Conservation (phyloP, 2,329 filamentous ascomycete species). For the Apiospora koreana region DNA sequence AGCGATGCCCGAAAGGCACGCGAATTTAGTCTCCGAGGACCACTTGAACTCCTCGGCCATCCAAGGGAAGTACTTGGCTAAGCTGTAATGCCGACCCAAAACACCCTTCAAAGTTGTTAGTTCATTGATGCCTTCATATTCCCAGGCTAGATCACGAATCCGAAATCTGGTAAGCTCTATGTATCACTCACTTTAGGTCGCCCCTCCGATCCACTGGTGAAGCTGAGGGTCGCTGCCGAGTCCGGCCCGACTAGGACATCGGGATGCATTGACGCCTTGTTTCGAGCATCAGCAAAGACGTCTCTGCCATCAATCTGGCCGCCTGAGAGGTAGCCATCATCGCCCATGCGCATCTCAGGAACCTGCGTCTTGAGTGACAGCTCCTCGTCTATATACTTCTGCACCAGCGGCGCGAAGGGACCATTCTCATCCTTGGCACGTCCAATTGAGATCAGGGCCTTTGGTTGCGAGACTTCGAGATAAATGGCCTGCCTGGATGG, state of each 20-base stretch:
- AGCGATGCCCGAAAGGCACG: conserved; percentile 82
- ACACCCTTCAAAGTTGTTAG: conserved; percentile 56
- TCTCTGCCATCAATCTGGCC: conserved; percentile 68
- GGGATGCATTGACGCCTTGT: conserved; percentile 65
- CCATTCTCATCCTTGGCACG: conserved; percentile 71
- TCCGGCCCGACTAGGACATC: conserved; percentile 84
- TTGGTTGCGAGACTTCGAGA: conserved; percentile 76
- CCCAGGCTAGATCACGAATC: not conserved
- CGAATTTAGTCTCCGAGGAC: conserved; percentile 72
- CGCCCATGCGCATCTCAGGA: conserved; percentile 69
- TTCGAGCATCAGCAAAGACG: conserved; percentile 60
- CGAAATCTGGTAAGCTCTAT: not conserved
- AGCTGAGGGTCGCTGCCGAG: conserved; percentile 73
- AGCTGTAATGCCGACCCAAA: conserved; percentile 79
- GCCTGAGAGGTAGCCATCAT: conserved; percentile 73
- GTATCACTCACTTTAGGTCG: conserved; percentile 59
- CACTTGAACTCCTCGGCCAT: conserved; percentile 84
- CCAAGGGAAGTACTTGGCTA: conserved; percentile 89
- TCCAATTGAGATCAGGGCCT: conserved; percentile 71
- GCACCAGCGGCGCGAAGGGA: conserved; percentile 51
- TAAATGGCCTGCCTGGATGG: conserved; percentile 80
- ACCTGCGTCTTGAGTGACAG: conserved; percentile 73
- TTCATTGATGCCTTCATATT: not conserved
- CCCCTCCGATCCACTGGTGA: conserved; percentile 76
- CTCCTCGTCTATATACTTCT: conserved; percentile 70